Evolutionary conservation across 208 protist genomes (phyloP).

Genomic region (Leishmania braziliensis): DNA sequence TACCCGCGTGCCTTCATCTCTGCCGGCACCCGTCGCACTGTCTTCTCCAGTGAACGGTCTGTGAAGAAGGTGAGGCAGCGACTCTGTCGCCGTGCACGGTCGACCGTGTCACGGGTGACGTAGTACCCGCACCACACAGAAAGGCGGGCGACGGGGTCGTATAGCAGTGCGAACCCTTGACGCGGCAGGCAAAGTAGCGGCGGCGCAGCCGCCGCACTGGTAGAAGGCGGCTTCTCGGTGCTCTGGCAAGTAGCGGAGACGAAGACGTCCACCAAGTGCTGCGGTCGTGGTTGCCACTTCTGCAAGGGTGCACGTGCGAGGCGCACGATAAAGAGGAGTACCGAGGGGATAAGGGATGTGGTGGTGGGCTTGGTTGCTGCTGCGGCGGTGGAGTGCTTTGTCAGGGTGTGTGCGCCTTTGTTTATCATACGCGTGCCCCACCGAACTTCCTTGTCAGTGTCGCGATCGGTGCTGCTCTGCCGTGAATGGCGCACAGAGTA

Average conservation of each 20-base stretch:
- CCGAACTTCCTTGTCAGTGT: neutral
- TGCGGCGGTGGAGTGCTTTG: neutral
- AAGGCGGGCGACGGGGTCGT: constrained; percentile 39
- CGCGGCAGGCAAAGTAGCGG: constrained; percentile 36
- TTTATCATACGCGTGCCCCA: constrained; percentile 25
- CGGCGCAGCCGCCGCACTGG: neutral
- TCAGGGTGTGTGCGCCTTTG: neutral
- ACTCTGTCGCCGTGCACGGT: constrained; percentile 32
- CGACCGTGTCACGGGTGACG: constrained; percentile 23
- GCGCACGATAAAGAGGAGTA: neutral
- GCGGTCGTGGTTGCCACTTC: constrained; percentile 7
- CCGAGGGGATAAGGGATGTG: neutral
- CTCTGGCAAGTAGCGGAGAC: neutral
- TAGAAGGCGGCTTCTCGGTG: neutral
- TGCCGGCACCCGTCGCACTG: constrained; percentile 13
- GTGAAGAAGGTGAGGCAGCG: constrained; percentile 35
- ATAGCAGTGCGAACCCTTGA: constrained; percentile 49
- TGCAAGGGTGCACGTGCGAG: neutral
- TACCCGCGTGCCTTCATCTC: constrained; percentile 32
- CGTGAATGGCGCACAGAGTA: neutral
- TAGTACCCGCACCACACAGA: constrained; percentile 61
- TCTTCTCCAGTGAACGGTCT: constrained; percentile 40
- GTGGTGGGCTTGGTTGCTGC: neutral
- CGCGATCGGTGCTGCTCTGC: too few species aligned
- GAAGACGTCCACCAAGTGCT: constrained; percentile 20